phyloP scores from a whole-genome alignment of 495 filamentous ascomycete genomes.

The Lindgomyces ingoldianus region DNA sequence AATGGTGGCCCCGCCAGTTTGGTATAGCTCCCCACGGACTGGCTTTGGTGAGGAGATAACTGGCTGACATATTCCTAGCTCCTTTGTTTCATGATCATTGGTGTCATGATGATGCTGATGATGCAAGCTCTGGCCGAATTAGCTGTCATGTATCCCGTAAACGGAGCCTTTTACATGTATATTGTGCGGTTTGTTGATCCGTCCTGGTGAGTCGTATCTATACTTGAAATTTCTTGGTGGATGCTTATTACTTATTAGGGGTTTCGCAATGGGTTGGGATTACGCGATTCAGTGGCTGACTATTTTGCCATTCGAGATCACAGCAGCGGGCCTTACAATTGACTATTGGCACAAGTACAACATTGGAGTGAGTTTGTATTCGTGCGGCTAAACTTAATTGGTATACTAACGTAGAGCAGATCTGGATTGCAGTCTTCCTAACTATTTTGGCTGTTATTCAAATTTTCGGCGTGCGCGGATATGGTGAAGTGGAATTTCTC shows the following conservation, averaged over 20 bases:
- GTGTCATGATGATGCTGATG: conserved; percentile 52
- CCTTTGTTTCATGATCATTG: conserved; percentile 55
- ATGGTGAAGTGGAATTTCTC: conserved; percentile 58
- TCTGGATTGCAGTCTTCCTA: conserved; percentile 53
- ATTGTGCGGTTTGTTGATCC: conserved; percentile 59
- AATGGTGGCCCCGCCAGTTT: conserved; percentile 41
- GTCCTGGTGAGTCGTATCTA: conserved; percentile 45
- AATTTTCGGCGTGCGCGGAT: conserved; percentile 54
- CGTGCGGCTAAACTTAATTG: neutral
- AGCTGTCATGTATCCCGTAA: conserved; percentile 69
- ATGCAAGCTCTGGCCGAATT: conserved; percentile 70
- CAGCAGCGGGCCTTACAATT: conserved; percentile 60
- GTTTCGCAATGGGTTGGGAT: conserved; percentile 56
- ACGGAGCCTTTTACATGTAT: conserved; percentile 61
- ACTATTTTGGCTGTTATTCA: conserved; percentile 49
- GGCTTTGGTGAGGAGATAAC: neutral
- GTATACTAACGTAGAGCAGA: conserved; percentile 13
- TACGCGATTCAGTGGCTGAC: conserved; percentile 52
- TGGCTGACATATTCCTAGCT: conserved; percentile 39
- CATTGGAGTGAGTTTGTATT: conserved; percentile 41
- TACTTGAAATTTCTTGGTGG: neutral
- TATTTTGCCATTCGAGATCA: conserved; percentile 53
- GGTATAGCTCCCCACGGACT: neutral
- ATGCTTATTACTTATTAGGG: conserved; percentile 35
- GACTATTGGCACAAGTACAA: conserved; percentile 58